phyloP scores from a whole-genome alignment of 2,329 filamentous ascomycete species.

The Chaetomium sp. region DNA sequence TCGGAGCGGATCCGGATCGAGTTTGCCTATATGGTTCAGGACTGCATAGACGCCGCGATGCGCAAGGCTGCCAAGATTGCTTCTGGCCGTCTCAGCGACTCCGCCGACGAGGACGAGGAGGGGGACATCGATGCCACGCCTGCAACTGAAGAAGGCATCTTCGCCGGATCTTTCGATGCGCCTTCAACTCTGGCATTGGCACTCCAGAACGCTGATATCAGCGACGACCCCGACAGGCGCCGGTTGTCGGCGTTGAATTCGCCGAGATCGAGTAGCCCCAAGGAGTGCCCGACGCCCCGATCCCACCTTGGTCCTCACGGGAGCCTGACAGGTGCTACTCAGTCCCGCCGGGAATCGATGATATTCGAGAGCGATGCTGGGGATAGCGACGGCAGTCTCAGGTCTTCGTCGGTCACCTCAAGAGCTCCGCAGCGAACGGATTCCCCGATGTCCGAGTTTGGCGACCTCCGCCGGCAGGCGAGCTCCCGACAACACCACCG shows the following conservation, averaged over 20 bases:
- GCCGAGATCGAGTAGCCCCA: conserved; percentile 84
- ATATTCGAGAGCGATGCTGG: conserved; percentile 81
- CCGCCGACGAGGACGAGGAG: conserved; percentile 60
- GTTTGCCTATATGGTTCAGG: conserved; percentile 88
- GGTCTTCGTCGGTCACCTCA: conserved; percentile 75
- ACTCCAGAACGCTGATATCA: conserved; percentile 49
- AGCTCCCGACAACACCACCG: conserved; percentile 83
- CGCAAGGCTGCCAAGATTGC: conserved; percentile 87
- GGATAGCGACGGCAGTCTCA: conserved; percentile 85
- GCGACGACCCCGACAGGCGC: conserved; percentile 45
- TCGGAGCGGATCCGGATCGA: conserved; percentile 93
- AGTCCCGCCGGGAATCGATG: conserved; percentile 76
- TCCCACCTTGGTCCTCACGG: conserved; percentile 69
- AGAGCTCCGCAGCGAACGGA: conserved; percentile 72
- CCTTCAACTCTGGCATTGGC: conserved; percentile 60
- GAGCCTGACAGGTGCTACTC: conserved; percentile 58
- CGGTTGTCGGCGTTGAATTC: conserved; percentile 66
- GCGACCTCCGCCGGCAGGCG: conserved; percentile 71
- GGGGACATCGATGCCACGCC: conserved; percentile 46
- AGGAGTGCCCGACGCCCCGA: conserved; percentile 86
- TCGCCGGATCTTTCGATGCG: conserved; percentile 60
- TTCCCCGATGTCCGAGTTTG: conserved; percentile 86
- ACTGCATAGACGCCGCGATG: conserved; percentile 91
- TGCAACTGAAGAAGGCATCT: conserved; percentile 56
- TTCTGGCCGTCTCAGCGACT: conserved; percentile 81